Conservation (phyloP, 2,329 filamentous ascomycete genomes). For the Colletotrichum melonis region DNA sequence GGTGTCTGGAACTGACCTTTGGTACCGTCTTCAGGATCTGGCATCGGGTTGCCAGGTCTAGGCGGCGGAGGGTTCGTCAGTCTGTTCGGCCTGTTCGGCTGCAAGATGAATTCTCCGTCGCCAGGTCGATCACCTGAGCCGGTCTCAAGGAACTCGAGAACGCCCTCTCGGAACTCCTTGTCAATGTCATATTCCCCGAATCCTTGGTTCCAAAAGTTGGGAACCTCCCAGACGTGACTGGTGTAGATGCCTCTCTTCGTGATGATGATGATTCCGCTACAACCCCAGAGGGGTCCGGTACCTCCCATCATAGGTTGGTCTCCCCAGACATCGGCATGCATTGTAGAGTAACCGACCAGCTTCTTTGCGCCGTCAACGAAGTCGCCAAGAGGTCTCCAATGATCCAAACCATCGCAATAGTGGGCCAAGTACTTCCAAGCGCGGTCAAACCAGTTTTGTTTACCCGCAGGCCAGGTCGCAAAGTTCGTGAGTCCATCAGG, state of each 20-base stretch:
- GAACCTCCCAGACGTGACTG: conserved; percentile 27
- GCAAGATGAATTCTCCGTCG: not conserved
- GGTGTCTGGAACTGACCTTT: not conserved
- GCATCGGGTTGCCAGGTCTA: too few relatives aligned
- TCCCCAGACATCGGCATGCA: conserved; percentile 7
- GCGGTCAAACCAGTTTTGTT: conserved; percentile 40
- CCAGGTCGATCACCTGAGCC: not conserved
- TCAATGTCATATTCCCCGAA: not conserved
- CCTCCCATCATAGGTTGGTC: not conserved
- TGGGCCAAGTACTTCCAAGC: conserved; percentile 54
- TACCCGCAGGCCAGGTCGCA: not conserved
- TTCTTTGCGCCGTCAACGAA: not conserved
- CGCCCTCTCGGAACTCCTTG: conserved; percentile 1
- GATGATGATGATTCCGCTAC: conserved; percentile 22
- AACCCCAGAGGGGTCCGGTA: conserved; percentile 30
- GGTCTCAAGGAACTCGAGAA: not conserved
- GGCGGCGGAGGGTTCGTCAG: too few relatives aligned
- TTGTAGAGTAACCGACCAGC: conserved; percentile 9
- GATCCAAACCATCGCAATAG: conserved; percentile 12
- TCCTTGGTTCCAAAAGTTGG: conserved; percentile 9
- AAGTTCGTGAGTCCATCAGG: not conserved
- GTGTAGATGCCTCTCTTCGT: conserved; percentile 26
- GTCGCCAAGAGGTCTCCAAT: not conserved
- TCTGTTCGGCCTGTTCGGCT: too few relatives aligned
- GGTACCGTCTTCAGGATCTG: not conserved